Conservation (phyloP, 2,329 filamentous ascomycete species). For the Apiospora aurea region DNA sequence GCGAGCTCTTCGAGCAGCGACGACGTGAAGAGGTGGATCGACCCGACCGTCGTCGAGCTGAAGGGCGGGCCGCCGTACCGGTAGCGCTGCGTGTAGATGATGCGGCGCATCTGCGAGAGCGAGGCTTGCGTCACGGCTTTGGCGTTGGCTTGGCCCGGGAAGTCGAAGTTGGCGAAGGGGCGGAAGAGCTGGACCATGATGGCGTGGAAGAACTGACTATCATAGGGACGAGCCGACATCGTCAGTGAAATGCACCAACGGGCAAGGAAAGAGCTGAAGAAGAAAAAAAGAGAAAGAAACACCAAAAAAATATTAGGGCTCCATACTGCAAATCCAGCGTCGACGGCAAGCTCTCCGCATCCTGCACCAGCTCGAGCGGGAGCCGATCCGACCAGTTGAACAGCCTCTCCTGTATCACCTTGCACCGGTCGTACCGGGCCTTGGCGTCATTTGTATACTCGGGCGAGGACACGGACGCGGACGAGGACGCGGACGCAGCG, state of each 20-base stretch:
- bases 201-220: conserved; percentile 23
- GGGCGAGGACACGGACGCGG: neutral
- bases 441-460: neutral
- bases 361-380: neutral
- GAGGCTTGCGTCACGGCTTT: conserved; percentile 16
- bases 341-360: conserved; percentile 12
- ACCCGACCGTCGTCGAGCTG: conserved; percentile 23
- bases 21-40: conserved; percentile 21
- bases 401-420: neutral
- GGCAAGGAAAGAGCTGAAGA: neutral
- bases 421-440: neutral
- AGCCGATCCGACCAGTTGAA: conserved; percentile 13
- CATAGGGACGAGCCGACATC: neutral
- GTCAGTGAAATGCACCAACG: no score
- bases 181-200: conserved; percentile 22
- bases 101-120: conserved; percentile 21
- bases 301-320: neutral
- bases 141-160: neutral
- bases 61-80: conserved; percentile 25
- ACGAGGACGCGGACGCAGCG: no score
- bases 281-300: neutral
- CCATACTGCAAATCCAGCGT: conserved; percentile 20
- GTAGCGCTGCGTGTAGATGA: conserved; percentile 21
- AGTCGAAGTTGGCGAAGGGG: conserved; percentile 12
- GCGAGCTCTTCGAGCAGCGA: conserved; percentile 14